Evolutionary conservation across 306 rosid species (phyloP).

Genomic region (Cicer chorassanicum): DNA sequence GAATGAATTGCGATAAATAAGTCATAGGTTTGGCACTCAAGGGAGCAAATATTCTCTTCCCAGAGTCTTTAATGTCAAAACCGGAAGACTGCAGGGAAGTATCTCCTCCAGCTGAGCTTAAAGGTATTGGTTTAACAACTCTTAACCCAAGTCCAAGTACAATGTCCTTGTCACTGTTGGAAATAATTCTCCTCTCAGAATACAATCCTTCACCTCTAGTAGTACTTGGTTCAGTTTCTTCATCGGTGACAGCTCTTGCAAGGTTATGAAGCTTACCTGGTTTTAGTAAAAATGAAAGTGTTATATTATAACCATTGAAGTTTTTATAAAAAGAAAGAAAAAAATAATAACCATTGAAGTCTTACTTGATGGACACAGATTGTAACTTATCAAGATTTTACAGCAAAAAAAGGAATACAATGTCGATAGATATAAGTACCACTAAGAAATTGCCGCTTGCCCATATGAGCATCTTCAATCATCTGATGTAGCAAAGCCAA

Average conservation of each 20-base stretch:
- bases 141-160: constrained; percentile 88
- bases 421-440: constrained; percentile 51
- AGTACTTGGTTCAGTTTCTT: constrained; percentile 75
- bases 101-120: constrained; percentile 63
- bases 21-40: constrained; percentile 84
- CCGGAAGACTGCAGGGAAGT: constrained; percentile 59
- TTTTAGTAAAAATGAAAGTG: constrained; percentile 41
- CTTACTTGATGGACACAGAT: constrained; percentile 31
- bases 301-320: constrained; percentile 31
- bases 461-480: constrained; percentile 97
- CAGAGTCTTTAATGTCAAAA: constrained; percentile 83
- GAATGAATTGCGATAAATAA: constrained; percentile 88
- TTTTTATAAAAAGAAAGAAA: not conserved
- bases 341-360: constrained; percentile 22
- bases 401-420: constrained; percentile 16
- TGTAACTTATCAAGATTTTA: constrained; percentile 1
- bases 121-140: constrained; percentile 69
- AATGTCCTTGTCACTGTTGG: constrained; percentile 68
- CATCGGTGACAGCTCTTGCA: constrained; percentile 97
- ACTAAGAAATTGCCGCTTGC: constrained; percentile 92
- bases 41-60: constrained; percentile 80
- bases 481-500: constrained; percentile 91
- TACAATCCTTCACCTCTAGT: constrained; percentile 71
- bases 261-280: constrained; percentile 97
- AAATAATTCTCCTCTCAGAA: constrained; percentile 64